Evolutionary conservation across 345 rosid species (phyloP).

Genomic region (Lepidium africanum): DNA sequence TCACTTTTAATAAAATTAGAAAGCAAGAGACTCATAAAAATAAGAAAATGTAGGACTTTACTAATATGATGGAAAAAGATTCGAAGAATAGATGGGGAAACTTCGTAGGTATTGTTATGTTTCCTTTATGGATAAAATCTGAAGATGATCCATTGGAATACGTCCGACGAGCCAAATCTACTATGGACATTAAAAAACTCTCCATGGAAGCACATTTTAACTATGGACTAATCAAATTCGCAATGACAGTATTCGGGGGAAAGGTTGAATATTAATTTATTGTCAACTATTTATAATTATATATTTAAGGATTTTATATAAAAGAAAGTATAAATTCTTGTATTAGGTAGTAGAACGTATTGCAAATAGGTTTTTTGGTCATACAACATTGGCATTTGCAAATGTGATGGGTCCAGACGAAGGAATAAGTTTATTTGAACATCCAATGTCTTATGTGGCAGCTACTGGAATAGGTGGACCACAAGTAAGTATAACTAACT

Average conservation of each 20-base stretch:
- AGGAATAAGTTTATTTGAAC: conserved; percentile 45
- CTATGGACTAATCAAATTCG: background rate
- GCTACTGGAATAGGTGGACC: conserved; percentile 46
- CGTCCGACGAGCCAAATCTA: conserved; percentile 36
- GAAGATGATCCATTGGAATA: conserved; percentile 38
- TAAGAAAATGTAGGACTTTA: conserved; percentile 20
- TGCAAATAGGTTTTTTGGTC: conserved; percentile 19
- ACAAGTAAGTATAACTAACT: conserved; percentile 27
- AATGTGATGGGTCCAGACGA: conserved; percentile 44
- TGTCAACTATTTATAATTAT: background rate
- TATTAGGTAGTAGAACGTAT: conserved; percentile 27
- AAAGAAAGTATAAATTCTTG: too few species aligned
- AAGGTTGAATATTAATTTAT: conserved; percentile 13
- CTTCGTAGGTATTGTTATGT: conserved; percentile 30
- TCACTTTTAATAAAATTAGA: background rate
- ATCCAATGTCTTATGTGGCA: conserved; percentile 43
- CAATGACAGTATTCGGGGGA: conserved; percentile 24
- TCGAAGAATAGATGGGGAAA: conserved; percentile 41
- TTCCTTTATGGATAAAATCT: conserved; percentile 33
- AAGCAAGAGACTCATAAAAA: background rate
- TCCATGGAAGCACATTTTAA: conserved; percentile 33
- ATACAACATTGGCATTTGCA: conserved; percentile 42
- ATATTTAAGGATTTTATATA: too few species aligned
- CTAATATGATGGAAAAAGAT: conserved; percentile 37
- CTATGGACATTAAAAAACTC: conserved; percentile 34